Conservation (phyloP, 1,139 yeast genomes). For the Debaryomyces coudertii region DNA sequence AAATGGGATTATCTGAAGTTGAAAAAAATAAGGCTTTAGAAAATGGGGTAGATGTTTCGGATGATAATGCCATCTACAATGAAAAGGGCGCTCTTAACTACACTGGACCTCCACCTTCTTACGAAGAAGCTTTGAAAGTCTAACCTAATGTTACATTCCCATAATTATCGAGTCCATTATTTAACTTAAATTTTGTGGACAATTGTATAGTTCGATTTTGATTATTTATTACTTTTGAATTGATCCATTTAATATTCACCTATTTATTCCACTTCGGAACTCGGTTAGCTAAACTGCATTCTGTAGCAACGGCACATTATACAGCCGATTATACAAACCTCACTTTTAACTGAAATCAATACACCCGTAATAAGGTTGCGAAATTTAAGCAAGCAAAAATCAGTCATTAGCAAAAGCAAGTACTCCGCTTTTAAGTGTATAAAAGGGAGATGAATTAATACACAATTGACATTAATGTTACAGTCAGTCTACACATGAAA, state of each 20-base stretch:
- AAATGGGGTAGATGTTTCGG: slow-evolving; percentile 58
- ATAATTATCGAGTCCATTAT: not conserved
- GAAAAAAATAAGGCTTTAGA: slow-evolving; percentile 62
- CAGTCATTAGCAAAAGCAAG: slow-evolving; percentile 2
- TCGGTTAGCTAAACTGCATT: not conserved
- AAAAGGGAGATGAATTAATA: not conserved
- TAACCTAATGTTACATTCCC: slow-evolving; percentile 16
- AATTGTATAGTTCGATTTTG: not conserved
- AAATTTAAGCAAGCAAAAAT: not conserved
- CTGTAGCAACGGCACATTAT: not conserved
- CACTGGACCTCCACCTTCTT: slow-evolving; percentile 67
- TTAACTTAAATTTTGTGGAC: not conserved
- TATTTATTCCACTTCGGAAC: not conserved
- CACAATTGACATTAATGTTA: not conserved
- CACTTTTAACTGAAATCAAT: not conserved
- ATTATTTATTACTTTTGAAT: not conserved
- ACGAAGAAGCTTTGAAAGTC: slow-evolving; percentile 47
- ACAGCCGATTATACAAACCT: not conserved
- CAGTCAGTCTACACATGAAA: not conserved
- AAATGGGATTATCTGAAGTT: slow-evolving; percentile 66
- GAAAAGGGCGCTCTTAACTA: slow-evolving; percentile 57
- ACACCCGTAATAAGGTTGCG: slow-evolving; percentile 7
- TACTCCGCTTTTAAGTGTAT: slow-evolving; percentile 5
- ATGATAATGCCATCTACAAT: slow-evolving; percentile 57
- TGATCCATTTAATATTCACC: not conserved